Conservation (phyloP, 1,284 basidiomycete species). For the Tremellales sp. region DNA sequence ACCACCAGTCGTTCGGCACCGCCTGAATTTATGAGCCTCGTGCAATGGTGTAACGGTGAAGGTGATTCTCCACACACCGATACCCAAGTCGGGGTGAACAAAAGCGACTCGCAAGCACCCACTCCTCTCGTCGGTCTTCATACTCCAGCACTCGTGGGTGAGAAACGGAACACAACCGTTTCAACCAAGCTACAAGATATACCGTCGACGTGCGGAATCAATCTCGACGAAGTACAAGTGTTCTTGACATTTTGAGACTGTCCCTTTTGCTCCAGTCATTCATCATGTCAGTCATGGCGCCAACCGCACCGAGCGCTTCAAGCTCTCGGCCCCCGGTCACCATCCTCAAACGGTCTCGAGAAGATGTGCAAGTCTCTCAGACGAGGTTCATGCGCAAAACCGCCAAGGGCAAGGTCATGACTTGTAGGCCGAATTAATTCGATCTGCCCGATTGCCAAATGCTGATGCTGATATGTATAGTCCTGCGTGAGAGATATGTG, state of each 20-base stretch:
- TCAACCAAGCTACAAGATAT: too few relatives aligned
- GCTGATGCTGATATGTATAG: slow-evolving; percentile 46
- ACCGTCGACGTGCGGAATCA: too few relatives aligned
- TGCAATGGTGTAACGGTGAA: too few relatives aligned
- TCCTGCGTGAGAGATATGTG: slow-evolving; percentile 91
- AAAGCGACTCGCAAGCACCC: slow-evolving; percentile 73
- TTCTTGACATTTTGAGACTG: too few relatives aligned
- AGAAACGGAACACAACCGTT: too few relatives aligned
- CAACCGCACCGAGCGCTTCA: slow-evolving; percentile 20
- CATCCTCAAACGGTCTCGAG: slow-evolving; percentile 67
- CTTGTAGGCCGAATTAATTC: slow-evolving; percentile 56
- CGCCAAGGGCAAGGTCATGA: slow-evolving; percentile 85
- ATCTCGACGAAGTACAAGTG: too few relatives aligned
- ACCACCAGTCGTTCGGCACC: slow-evolving; percentile 93
- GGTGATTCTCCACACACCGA: too few relatives aligned
- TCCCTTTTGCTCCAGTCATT: too few relatives aligned
- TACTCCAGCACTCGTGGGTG: too few relatives aligned
- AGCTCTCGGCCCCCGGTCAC: slow-evolving; percentile 55
- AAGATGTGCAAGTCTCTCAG: slow-evolving; percentile 71
- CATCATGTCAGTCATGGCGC: slow-evolving; percentile 9
- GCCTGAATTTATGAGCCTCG: slow-evolving; percentile 63
- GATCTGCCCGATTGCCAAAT: not conserved
- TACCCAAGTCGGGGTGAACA: slow-evolving; percentile 91
- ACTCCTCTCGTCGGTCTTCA: too few relatives aligned
- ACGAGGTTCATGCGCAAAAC: slow-evolving; percentile 95